A percentile compares a stretch with the other conserved stretches of the same genome.
These are phyloP conservation scores for Daldinia vernicosa DNA, from an alignment of 495 filamentous ascomycete species.

Conservation along the genomic window DNA sequence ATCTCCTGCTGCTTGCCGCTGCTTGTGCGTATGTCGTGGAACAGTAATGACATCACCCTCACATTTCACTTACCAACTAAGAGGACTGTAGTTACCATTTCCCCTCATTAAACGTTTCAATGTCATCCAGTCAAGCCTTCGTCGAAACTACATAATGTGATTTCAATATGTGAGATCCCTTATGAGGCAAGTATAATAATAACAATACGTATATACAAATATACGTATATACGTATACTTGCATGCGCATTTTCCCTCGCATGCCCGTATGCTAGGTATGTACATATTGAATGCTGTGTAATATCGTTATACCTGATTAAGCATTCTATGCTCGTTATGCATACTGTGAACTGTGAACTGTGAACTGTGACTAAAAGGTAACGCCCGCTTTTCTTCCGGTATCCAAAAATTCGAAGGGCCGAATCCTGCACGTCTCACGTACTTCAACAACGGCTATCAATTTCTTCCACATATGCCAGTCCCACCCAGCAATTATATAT, in stretches of 20 bases:
- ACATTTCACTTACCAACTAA: conserved; percentile 6
- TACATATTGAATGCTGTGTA: too few species aligned
- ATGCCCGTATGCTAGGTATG: too few species aligned
- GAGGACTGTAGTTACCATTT: conserved; percentile 7
- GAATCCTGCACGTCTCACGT: conserved; percentile 41
- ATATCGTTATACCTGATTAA: conserved; percentile 15
- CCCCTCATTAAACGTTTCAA: conserved; percentile 26
- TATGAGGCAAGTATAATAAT: background rate
- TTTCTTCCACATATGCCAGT: conserved; percentile 10
- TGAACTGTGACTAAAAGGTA: conserved; percentile 24
- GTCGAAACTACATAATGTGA: conserved; percentile 21
- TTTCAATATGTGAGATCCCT: conserved; percentile 21
- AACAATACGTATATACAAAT: too few species aligned
- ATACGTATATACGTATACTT: conserved; percentile 8
- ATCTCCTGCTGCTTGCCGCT: conserved; percentile 35
- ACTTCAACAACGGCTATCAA: conserved; percentile 8
- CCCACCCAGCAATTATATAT: conserved; percentile 32
- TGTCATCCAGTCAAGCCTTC: conserved; percentile 1
- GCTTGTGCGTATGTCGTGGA: conserved; percentile 30
- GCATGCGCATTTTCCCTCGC: conserved; percentile 6
- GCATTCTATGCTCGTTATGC: background rate
- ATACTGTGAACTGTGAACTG: too few species aligned
- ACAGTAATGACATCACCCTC: conserved; percentile 36
- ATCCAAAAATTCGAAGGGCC: conserved; percentile 24
- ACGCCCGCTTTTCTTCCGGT: conserved; percentile 33